Base-by-base conservation (phyloP, 129 eudicot genomes). In the Centella asiatica region DNA sequence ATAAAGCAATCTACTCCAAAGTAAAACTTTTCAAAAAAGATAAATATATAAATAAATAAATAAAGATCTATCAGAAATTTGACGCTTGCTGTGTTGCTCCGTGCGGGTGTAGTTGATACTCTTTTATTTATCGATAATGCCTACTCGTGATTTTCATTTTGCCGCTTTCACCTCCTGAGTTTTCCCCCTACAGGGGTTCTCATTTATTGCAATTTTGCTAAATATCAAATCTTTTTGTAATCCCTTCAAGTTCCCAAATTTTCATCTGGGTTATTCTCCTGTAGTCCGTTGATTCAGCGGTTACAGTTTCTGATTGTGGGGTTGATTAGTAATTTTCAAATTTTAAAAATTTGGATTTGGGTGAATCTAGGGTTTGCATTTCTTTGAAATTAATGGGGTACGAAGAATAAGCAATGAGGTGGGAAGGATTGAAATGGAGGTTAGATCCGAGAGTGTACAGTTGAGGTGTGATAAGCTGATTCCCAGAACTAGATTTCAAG, bases 401-500 rank as follows among this genome's bases (percentile, higher is more conserved):
- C 34, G 63, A 20, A 19, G 89, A 79, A 69, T 80, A 54, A 75
- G 93, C 36, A 67, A 87, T 87, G 95, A 83, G 74, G 84, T 67
- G 66, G 73, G 67, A 67, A 44, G 76, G 69, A 64, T 73, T 64
- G 76, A 78, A 67, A 81, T 85, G 88, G 97, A 78, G 76, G 80
- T 76, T 80, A 83, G 90, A 85, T 83, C 92, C 59, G 95, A 78
- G 76, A 78, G 77, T 68, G 76, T 70, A 55, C 84, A 76, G 55
- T 77, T 75, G 62, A 70, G 79, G 81, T 63, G 67, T 74, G 87
- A 73, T 56, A 83, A 79, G 72, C 42, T 34, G 19, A 62, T 81
- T 56, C 96, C 74, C 40, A 71, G 86, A 46, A 72, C 85, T 23
- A 72, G 96, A 45, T 81, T 88, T 36, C 80, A 77, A 64, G 94